A percentile compares a stretch with the other conserved stretches of the same genome.
phyloP scores from a whole-genome alignment of 2,329 filamentous ascomycete species.

The Stachybotrys chartarum region DNA sequence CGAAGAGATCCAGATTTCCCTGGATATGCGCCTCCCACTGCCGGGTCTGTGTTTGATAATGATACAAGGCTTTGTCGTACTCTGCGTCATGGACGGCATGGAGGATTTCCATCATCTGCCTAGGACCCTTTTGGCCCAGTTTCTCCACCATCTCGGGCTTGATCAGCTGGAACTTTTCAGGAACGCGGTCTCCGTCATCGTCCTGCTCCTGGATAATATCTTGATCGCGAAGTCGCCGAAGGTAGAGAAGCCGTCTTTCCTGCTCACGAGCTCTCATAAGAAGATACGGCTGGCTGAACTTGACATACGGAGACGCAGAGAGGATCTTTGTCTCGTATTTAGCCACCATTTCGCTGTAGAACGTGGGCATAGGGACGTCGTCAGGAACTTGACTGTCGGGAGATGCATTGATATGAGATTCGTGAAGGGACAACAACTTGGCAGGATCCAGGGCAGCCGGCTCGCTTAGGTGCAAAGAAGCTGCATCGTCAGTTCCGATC shows the following conservation, averaged over 20 bases:
- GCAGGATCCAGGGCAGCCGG: constrained; percentile 15
- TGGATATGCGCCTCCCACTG: constrained; percentile 96
- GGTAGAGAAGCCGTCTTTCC: constrained; percentile 73
- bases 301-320: constrained; percentile 93
- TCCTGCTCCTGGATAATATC: constrained; percentile 50
- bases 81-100: constrained; percentile 95
- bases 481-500: constrained; percentile 18
- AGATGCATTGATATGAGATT: constrained; percentile 33
- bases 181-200: constrained; percentile 54
- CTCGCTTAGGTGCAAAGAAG: constrained; percentile 16
- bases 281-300: constrained; percentile 88
- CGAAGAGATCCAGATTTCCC: constrained; percentile 81
- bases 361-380: constrained; percentile 78
- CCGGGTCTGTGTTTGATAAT: constrained; percentile 87
- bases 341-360: constrained; percentile 90
- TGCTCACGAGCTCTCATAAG: constrained; percentile 88
- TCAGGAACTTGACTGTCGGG: constrained; percentile 59
- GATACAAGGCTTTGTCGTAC: constrained; percentile 89
- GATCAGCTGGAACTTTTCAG: constrained; percentile 79
- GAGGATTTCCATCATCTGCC: constrained; percentile 85
- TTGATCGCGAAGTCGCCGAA: constrained; percentile 78
- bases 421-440: constrained; percentile 30
- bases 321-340: constrained; percentile 90
- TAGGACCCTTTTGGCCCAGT: constrained; percentile 70
- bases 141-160: constrained; percentile 92